Evolutionary conservation across 225 moss, liverwort and hornwort genomes (phyloP).

Genomic region (Physcomitrium patens): DNA sequence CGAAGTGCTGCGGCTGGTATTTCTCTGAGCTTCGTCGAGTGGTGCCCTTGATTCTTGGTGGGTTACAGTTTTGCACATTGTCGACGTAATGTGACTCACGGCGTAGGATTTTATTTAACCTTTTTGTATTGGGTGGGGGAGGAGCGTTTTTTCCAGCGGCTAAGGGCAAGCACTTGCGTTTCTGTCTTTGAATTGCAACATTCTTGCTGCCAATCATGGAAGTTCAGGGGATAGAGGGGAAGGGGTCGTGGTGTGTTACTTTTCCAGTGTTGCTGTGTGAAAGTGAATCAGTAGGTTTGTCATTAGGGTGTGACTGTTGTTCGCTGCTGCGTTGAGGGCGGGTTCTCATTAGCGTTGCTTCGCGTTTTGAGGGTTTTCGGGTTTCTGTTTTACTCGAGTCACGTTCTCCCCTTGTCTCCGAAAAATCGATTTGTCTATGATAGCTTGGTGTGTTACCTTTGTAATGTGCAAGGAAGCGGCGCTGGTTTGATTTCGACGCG

Average conservation of each 20-base stretch:
- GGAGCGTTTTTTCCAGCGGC: neutral
- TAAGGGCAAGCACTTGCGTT: neutral
- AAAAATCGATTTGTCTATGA: neutral
- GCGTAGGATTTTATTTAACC: neutral
- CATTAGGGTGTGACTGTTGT: neutral
- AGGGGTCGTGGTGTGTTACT: neutral
- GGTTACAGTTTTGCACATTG: neutral
- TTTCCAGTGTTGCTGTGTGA: neutral
- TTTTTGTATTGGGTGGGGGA: too few species aligned
- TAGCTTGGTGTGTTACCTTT: neutral
- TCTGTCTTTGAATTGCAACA: neutral
- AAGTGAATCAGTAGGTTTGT: neutral
- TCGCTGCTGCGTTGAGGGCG: neutral
- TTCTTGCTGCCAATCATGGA: neutral
- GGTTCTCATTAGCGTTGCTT: neutral
- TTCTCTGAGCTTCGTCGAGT: neutral
- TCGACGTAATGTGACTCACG: neutral
- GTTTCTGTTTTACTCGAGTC: neutral
- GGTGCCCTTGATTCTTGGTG: neutral
- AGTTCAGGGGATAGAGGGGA: neutral
- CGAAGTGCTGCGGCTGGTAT: too few species aligned
- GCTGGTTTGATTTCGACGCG: too few species aligned
- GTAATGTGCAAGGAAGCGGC: neutral
- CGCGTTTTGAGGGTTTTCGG: conserved; percentile 21
- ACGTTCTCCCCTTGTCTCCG: too few species aligned